Conservation (phyloP, 1,284 basidiomycete species). For the Heterobasidion parviporum region DNA sequence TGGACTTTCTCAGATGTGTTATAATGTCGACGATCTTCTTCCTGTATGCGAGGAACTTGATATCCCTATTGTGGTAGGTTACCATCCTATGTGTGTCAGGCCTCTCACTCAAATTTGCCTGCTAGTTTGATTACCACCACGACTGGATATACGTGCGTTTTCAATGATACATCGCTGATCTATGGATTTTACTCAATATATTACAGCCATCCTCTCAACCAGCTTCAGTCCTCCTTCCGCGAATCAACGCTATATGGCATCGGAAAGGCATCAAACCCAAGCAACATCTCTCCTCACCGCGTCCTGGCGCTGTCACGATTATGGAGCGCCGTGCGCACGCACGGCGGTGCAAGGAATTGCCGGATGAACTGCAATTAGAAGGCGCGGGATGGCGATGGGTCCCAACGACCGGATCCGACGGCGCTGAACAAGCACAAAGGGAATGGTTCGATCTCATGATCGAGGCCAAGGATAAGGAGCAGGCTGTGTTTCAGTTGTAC, state of each 20-base stretch:
- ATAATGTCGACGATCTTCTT: slow-evolving; percentile 80
- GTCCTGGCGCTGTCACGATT: slow-evolving; percentile 65
- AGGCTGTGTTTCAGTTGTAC: slow-evolving; percentile 83
- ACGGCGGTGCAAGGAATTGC: slow-evolving; percentile 66
- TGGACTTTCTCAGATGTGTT: slow-evolving; percentile 55
- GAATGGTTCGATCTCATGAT: slow-evolving; percentile 77
- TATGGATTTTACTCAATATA: background rate
- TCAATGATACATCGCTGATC: slow-evolving; percentile 8
- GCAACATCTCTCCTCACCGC: slow-evolving; percentile 81
- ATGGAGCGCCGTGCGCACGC: slow-evolving; percentile 85
- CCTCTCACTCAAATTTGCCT: background rate
- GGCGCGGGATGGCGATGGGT: slow-evolving; percentile 8
- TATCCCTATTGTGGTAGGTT: slow-evolving; percentile 65
- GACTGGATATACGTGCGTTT: slow-evolving; percentile 51
- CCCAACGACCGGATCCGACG: background rate
- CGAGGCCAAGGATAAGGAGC: slow-evolving; percentile 90
- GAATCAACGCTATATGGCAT: slow-evolving; percentile 71
- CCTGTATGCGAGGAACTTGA: slow-evolving; percentile 77
- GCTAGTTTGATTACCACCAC: slow-evolving; percentile 64
- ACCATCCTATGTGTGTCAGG: background rate
- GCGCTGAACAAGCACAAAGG: background rate
- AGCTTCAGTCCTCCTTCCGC: slow-evolving; percentile 55
- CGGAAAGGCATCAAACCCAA: slow-evolving; percentile 76
- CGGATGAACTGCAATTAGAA: slow-evolving; percentile 61
- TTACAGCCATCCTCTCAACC: slow-evolving; percentile 41